Conservation (phyloP, 768 basidiomycete genomes). For the Gyrodon lividus region DNA sequence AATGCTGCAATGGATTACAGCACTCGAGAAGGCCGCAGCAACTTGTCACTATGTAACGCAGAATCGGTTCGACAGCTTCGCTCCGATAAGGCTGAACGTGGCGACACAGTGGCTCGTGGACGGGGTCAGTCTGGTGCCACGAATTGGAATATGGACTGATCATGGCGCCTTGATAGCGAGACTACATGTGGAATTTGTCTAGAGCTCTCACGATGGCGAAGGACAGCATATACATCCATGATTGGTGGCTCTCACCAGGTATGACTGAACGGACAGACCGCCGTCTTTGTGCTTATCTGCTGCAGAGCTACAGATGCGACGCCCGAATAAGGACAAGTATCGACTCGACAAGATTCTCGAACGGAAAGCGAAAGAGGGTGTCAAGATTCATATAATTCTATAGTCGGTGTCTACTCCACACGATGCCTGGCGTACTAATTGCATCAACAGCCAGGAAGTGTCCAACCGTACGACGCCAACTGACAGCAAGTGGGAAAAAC, state of each 20-base stretch:
- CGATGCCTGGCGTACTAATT: conserved; percentile 4
- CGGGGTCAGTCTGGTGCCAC: conserved; percentile 57
- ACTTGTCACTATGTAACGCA: conserved; percentile 73
- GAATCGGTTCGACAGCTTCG: conserved; percentile 93
- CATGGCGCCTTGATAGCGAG: conserved; percentile 54
- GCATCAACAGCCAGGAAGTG: conserved; percentile 75
- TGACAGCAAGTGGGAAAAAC: conserved; percentile 74
- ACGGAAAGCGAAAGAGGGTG: conserved; percentile 90
- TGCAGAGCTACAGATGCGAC: conserved; percentile 79
- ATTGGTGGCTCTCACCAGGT: conserved; percentile 98
- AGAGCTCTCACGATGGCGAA: conserved; percentile 87
- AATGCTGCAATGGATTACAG: conserved; percentile 97
- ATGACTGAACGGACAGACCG: conserved; percentile 6
- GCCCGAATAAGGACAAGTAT: conserved; percentile 82
- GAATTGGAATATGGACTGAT: not conserved
- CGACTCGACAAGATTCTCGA: conserved; percentile 84
- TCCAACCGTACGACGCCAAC: conserved; percentile 92
- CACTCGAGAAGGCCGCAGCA: conserved; percentile 76
- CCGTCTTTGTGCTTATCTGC: not conserved
- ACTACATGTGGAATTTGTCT: conserved; percentile 98
- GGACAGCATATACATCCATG: conserved; percentile 90
- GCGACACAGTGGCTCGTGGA: conserved; percentile 98
- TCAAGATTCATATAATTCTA: conserved; percentile 93
- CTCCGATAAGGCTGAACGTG: conserved; percentile 89
- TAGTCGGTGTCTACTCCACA: conserved; percentile 55